These are phyloP conservation scores for Tolypocladium tropicale DNA, from an alignment of 2,329 filamentous ascomycete species.

Conservation along the genomic window DNA sequence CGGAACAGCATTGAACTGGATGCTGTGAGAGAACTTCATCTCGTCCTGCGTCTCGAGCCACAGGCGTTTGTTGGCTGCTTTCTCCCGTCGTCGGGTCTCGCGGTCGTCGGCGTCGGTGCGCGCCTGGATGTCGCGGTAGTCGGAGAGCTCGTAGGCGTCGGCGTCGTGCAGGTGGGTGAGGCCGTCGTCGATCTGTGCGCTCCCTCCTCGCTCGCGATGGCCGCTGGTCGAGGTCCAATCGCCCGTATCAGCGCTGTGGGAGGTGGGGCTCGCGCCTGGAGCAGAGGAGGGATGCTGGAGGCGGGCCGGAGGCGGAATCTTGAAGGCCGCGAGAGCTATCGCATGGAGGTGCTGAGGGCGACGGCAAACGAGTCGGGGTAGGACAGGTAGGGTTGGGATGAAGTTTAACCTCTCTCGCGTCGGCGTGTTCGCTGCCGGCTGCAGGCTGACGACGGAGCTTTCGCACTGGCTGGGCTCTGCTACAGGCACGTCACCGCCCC, in stretches of 20 bases:
- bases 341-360: not conserved
- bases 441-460: too few species aligned
- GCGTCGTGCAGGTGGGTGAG: conserved; percentile 2
- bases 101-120: conserved; percentile 18
- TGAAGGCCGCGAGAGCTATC: conserved; percentile 8
- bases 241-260: conserved; percentile 8
- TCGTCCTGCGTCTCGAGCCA: conserved; percentile 67
- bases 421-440: too few species aligned
- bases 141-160: conserved; percentile 30
- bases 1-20: conserved; percentile 99
- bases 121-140: conserved; percentile 23
- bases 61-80: conserved; percentile 52
- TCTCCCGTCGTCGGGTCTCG: conserved; percentile 26
- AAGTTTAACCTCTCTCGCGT: not conserved
- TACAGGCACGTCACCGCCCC: not conserved
- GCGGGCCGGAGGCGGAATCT: conserved; percentile 20
- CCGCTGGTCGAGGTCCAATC: conserved; percentile 12
- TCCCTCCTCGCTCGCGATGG: conserved; percentile 26
- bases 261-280: conserved; percentile 16
- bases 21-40: conserved; percentile 99
- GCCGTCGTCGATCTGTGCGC: conserved; percentile 3
- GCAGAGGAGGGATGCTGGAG: conserved; percentile 28
- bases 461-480: not conserved
- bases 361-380: not conserved
- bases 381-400: not conserved